phyloP scores from a whole-genome alignment of 352 stramenopile species.

The Pythium guiyangense region DNA sequence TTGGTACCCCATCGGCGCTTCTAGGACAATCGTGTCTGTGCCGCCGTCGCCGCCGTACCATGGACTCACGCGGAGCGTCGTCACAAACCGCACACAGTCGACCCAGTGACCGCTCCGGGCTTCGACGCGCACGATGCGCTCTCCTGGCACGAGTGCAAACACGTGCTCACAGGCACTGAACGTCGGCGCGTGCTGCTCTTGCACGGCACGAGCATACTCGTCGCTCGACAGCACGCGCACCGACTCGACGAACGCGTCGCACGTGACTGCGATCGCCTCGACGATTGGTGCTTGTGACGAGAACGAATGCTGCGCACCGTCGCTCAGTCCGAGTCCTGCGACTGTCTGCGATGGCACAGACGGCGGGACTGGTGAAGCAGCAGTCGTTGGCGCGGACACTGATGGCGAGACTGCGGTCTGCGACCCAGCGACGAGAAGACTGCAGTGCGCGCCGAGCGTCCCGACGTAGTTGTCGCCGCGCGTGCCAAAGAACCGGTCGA shows the following conservation, averaged over 20 bases:
- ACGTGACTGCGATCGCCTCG: constrained; percentile 31
- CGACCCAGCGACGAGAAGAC: too few relatives aligned
- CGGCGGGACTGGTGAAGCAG: too few relatives aligned
- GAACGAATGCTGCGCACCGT: constrained; percentile 16
- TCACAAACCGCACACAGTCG: constrained; percentile 41
- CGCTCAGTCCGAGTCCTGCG: constrained; percentile 14
- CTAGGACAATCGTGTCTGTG: constrained; percentile 16
- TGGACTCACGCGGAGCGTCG: constrained; percentile 33
- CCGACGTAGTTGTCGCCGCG: constrained; percentile 43
- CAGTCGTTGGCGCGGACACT: too few relatives aligned
- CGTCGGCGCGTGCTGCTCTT: constrained; percentile 4
- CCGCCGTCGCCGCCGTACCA: constrained; percentile 46
- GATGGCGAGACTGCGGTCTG: too few relatives aligned
- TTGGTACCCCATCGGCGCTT: constrained; percentile 20
- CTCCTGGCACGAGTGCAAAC: constrained; percentile 33
- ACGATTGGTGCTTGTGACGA: constrained; percentile 4
- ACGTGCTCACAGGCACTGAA: constrained; percentile 39
- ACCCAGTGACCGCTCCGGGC: constrained; percentile 49
- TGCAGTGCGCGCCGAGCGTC: constrained; percentile 36
- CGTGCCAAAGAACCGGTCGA: constrained; percentile 51
- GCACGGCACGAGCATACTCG: constrained; percentile 11
- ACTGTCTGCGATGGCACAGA: constrained; percentile 13
- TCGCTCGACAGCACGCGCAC: constrained; percentile 26
- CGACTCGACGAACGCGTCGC: constrained; percentile 28
- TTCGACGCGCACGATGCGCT: constrained; percentile 35